Evolutionary conservation across 345 rosid species (phyloP), one percentile per base, ranked within the genome.

Genomic region (Ricinus communis): DNA sequence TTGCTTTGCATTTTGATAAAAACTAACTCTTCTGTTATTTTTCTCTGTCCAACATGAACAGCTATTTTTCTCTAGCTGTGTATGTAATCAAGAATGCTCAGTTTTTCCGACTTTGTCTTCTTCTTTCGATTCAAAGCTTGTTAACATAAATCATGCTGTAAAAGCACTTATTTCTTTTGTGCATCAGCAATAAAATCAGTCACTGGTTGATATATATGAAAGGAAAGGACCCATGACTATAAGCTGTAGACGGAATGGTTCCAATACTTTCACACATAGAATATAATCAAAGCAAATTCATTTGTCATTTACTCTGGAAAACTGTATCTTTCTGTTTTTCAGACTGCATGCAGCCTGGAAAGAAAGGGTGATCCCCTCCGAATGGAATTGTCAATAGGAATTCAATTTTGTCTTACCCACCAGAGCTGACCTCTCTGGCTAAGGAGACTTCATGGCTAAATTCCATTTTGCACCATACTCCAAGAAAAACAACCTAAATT

Each of bases 241-340:
- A 33, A 33, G 38, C 38, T 33, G 6, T 6, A 6, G 2, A 33
- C 6, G 38, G 38, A 33, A 2, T 33, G 38, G 2, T 25, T 28
- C 46, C 16, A 49, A 22, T 33, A 27, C 46, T 8, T 59, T 49
- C 57, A 70, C 66, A 33, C 46, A 15, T 33, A 8, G n/a, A n/a
- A n/a, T n/a, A n/a, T n/a, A n/a, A n/a, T n/a, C n/a, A n/a, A n/a
- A n/a, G n/a, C n/a, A n/a, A 33, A 60, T 36, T 12, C 6, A 18
- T 40, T 19, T 41, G 28, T 55, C 69, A 71, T 63, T 63, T 62
- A 62, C 54, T 56, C 18, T 6, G 2, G 18, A 25, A 57, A 63
- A 43, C 45, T 63, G 33, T 3, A 5, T 7, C n/a, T 14, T 14
- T 25, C 2, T 43, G 14, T 2, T 14, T 0, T 63, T 45, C 51